These are phyloP conservation scores for Malania oleifera DNA, from an alignment of 164 flowering plant species.

Conservation along the genomic window DNA sequence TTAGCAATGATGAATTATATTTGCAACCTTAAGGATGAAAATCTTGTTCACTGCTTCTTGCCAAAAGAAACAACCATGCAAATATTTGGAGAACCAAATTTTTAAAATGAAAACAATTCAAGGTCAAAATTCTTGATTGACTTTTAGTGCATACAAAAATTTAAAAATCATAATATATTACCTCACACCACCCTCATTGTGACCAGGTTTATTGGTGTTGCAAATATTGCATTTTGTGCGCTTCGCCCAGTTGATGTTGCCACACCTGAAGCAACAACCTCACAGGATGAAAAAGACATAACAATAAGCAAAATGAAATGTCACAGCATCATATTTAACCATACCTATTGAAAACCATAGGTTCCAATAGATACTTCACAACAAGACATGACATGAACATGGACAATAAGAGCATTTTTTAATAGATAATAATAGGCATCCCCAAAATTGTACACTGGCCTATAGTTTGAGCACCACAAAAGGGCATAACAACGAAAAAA, in stretches of 20 bases:
- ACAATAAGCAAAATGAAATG: constrained; percentile 7
- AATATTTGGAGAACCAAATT: too few species aligned
- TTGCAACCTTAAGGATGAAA: too few species aligned
- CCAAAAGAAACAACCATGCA: too few species aligned
- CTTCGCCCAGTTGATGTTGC: constrained; percentile 97
- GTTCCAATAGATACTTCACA: neutral
- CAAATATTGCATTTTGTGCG: constrained; percentile 91
- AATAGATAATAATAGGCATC: too few species aligned
- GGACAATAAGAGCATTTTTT: neutral
- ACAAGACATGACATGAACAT: neutral
- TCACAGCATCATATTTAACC: neutral
- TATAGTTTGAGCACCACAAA: neutral
- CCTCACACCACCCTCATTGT: constrained; percentile 95
- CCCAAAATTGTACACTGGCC: neutral
- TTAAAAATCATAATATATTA: constrained; percentile 19
- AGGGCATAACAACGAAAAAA: neutral
- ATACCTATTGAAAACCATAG: neutral
- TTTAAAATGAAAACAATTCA: too few species aligned
- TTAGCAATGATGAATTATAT: too few species aligned
- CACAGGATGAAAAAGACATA: neutral
- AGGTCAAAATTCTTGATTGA: too few species aligned
- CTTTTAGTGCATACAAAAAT: too few species aligned
- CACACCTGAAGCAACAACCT: constrained; percentile 65
- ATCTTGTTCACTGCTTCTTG: too few species aligned
- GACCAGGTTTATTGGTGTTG: constrained; percentile 97